Percentiles rank a stretch among this genome's conserved stretches.
phyloP scores from a whole-genome alignment of 129 eudicot genomes.

The Lactuca sativa region DNA sequence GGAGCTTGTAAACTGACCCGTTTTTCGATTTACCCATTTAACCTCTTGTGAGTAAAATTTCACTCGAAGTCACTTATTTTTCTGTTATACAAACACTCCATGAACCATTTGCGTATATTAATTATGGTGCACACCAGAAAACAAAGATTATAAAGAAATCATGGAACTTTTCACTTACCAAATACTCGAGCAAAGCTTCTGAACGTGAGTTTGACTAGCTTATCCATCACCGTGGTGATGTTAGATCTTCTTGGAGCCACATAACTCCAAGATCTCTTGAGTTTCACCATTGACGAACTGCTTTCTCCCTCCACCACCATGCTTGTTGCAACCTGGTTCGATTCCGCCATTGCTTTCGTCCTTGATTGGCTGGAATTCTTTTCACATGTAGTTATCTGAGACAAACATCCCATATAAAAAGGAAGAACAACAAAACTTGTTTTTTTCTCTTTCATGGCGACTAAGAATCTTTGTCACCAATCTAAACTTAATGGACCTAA shows the following conservation, averaged over 20 bases:
- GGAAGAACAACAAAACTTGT: conserved; percentile 54
- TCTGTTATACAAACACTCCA: background rate
- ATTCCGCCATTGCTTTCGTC: conserved; percentile 26
- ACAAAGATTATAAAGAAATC: conserved; percentile 1
- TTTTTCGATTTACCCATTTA: background rate
- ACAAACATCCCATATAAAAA: conserved; percentile 59
- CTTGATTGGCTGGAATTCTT: conserved; percentile 13
- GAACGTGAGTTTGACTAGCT: conserved; percentile 40
- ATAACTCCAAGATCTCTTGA: conserved; percentile 36
- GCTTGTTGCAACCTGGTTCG: conserved; percentile 28
- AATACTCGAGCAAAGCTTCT: conserved; percentile 53
- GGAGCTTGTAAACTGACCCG: background rate
- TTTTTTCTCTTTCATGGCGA: conserved; percentile 43
- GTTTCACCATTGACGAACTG: conserved; percentile 36
- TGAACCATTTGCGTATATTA: background rate
- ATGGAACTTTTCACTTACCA: conserved; percentile 46
- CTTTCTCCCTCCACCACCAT: conserved; percentile 33
- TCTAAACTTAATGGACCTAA: conserved; percentile 25
- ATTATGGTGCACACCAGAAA: background rate
- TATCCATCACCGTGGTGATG: conserved; percentile 48
- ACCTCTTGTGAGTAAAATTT: background rate
- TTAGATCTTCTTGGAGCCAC: conserved; percentile 38
- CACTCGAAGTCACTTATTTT: background rate
- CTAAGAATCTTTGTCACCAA: conserved; percentile 25
- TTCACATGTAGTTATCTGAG: conserved; percentile 38